Evolutionary conservation across 805 yeast genomes (phyloP).

Genomic region (Lipomyces starkeyi): DNA sequence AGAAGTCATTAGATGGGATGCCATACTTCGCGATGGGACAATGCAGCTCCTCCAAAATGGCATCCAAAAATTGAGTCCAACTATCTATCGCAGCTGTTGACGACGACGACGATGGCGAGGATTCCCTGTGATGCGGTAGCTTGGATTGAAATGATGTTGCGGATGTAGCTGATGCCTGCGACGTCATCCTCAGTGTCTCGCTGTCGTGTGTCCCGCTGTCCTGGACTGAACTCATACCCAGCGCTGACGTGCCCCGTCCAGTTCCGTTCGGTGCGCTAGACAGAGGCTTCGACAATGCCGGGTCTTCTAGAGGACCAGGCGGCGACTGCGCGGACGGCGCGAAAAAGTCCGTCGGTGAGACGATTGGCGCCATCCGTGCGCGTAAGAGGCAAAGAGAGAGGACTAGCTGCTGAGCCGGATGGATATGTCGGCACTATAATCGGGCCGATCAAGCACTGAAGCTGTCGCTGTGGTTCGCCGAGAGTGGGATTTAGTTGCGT

Average conservation of each 20-base stretch:
- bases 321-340: constrained; percentile 11
- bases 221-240: neutral
- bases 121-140: neutral
- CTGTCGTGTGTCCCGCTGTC: neutral
- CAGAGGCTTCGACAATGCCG: neutral
- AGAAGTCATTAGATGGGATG: constrained; percentile 34
- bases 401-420: neutral
- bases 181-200: neutral
- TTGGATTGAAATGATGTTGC: neutral
- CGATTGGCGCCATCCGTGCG: constrained; percentile 1
- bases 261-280: neutral
- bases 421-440: neutral
- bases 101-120: constrained; percentile 24
- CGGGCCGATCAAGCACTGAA: neutral
- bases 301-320: neutral
- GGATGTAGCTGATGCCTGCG: constrained; percentile 2
- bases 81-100: constrained; percentile 28
- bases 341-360: neutral
- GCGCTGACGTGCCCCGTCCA: neutral
- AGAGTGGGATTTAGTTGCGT: neutral
- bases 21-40: constrained; percentile 38
- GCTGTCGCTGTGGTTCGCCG: neutral
- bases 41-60: constrained; percentile 31
- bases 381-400: neutral
- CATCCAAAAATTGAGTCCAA: constrained; percentile 36